Conservation (phyloP, 495 filamentous ascomycete genomes). For the Penicillium pulvis region DNA sequence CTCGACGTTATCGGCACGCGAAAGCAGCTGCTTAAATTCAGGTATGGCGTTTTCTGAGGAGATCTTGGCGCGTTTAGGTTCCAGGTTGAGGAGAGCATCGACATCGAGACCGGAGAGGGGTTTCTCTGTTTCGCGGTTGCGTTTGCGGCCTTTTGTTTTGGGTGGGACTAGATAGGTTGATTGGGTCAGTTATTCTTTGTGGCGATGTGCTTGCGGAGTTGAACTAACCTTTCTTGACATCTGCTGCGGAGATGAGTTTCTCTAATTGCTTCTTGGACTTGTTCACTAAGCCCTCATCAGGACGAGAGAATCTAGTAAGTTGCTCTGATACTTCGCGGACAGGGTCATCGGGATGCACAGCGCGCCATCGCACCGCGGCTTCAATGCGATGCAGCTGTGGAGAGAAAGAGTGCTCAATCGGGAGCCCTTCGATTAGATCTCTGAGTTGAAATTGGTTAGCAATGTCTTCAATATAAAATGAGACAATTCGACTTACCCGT, state of each 20-base stretch:
- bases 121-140: slow-evolving; percentile 68
- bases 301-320: slow-evolving; percentile 72
- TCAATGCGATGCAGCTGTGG: slow-evolving; percentile 90
- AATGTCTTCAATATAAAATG: not conserved
- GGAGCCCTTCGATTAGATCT: slow-evolving; percentile 69
- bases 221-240: slow-evolving; percentile 81
- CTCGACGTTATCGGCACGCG: slow-evolving; percentile 59
- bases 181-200: not conserved
- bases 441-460: slow-evolving; percentile 44
- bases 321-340: slow-evolving; percentile 67
- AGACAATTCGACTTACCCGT: slow-evolving; percentile 57
- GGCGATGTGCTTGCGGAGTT: not conserved
- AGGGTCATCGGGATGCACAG: slow-evolving; percentile 69
- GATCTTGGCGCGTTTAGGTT: slow-evolving; percentile 63
- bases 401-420: slow-evolving; percentile 84
- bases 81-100: slow-evolving; percentile 67
- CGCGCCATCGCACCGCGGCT: slow-evolving; percentile 79
- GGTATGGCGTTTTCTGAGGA: slow-evolving; percentile 81
- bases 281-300: slow-evolving; percentile 65
- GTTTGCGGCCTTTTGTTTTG: slow-evolving; percentile 74
- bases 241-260: slow-evolving; percentile 64
- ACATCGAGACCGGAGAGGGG: slow-evolving; percentile 92
- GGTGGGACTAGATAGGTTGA: slow-evolving; percentile 63
- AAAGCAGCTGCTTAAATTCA: slow-evolving; percentile 84
- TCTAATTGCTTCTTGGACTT: slow-evolving; percentile 58